phyloP scores from a whole-genome alignment of 148 eudicot genomes.

The Nepenthes mirabilis region DNA sequence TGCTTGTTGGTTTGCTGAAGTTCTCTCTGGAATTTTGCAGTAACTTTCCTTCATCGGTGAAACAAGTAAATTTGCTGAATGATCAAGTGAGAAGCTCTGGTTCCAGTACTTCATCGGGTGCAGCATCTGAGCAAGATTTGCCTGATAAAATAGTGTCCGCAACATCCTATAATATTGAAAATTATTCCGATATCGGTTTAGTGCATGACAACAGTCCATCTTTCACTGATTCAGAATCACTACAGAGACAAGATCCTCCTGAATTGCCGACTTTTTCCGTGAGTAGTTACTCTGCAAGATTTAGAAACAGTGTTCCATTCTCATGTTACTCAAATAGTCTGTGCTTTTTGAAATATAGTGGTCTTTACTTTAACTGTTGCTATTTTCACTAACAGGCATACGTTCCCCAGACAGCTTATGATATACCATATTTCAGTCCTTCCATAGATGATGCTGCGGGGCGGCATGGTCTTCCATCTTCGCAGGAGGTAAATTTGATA shows the following conservation, averaged over 20 bases:
- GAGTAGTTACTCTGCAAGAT: slow-evolving; percentile 10
- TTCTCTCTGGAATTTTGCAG: slow-evolving; percentile 18
- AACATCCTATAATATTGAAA: slow-evolving; percentile 29
- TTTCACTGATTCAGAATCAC: slow-evolving; percentile 35
- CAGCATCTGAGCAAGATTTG: slow-evolving; percentile 34
- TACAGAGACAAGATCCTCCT: slow-evolving; percentile 43
- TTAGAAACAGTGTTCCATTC: not conserved
- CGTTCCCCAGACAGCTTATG: slow-evolving; percentile 59
- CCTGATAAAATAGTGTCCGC: slow-evolving; percentile 31
- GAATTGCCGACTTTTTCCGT: slow-evolving; percentile 62
- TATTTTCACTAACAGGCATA: slow-evolving; percentile 41
- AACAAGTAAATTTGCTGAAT: slow-evolving; percentile 34
- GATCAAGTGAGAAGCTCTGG: slow-evolving; percentile 42
- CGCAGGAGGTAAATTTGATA: slow-evolving; percentile 53
- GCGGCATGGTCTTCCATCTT: slow-evolving; percentile 42
- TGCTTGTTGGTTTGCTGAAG: not conserved
- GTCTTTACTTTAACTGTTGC: not conserved
- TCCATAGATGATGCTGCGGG: slow-evolving; percentile 53
- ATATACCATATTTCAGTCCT: slow-evolving; percentile 61
- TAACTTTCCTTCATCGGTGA: slow-evolving; percentile 24
- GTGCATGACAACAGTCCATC: slow-evolving; percentile 30
- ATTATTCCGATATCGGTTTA: slow-evolving; percentile 45
- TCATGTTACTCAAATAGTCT: not conserved
- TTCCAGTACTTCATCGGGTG: slow-evolving; percentile 46
- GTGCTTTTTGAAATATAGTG: not conserved